Evolutionary conservation across 2,329 filamentous ascomycete genomes (phyloP).

Genomic region (Berkeleyomyces rouxiae): DNA sequence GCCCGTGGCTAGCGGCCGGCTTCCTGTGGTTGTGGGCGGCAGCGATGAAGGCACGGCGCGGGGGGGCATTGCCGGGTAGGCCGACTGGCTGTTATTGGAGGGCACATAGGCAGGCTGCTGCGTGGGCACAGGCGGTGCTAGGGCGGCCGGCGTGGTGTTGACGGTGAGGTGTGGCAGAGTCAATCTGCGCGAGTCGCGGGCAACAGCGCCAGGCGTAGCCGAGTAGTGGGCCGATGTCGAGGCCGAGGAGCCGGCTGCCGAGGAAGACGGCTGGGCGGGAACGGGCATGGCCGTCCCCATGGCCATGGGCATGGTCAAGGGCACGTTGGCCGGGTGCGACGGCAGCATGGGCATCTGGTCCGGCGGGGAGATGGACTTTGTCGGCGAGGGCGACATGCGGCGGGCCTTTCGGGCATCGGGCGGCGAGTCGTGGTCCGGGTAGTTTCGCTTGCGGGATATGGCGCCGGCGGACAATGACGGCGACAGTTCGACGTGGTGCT

Average conservation of each 20-base stretch:
- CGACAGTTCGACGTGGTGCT: slow-evolving; percentile 6
- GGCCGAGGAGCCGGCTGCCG: not conserved
- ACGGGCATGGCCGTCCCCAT: not conserved
- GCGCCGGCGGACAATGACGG: slow-evolving; percentile 5
- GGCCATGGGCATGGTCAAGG: not conserved
- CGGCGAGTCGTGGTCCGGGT: slow-evolving; percentile 10
- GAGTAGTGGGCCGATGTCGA: not conserved
- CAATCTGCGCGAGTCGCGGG: slow-evolving; percentile 1
- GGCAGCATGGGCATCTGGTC: not conserved
- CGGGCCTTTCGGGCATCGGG: slow-evolving; percentile 7
- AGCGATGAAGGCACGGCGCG: not conserved
- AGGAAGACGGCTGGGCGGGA: too few relatives aligned
- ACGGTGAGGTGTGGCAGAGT: slow-evolving; percentile 10
- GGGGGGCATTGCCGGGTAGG: not conserved
- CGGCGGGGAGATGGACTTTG: not conserved
- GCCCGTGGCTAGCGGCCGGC: not conserved
- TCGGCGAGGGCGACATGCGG: not conserved
- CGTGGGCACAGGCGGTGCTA: not conserved
- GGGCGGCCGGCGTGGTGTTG: not conserved
- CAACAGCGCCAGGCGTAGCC: not conserved
- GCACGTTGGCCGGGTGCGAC: not conserved
- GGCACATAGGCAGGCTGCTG: not conserved
- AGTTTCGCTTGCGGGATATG: slow-evolving; percentile 16
- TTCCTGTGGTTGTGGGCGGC: not conserved
- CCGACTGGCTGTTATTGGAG: not conserved